These are phyloP conservation scores for Podaxis sp. DNA, from an alignment of 768 basidiomycete species.

Conservation along the genomic window DNA sequence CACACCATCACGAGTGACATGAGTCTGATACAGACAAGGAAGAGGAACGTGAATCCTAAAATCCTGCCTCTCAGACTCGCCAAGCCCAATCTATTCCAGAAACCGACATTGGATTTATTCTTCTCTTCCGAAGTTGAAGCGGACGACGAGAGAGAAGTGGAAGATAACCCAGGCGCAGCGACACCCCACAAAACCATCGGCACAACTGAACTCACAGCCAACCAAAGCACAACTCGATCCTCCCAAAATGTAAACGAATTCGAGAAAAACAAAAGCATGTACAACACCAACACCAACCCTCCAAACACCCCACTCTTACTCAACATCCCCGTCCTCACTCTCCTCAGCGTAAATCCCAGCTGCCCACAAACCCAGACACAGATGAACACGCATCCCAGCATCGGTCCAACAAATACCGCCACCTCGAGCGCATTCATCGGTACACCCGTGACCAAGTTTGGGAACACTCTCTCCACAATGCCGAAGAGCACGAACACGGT, in stretches of 20 bases:
- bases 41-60: slow-evolving; percentile 68
- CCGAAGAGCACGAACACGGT: background rate
- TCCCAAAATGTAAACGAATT: slow-evolving; percentile 99
- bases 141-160: background rate
- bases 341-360: background rate
- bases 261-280: slow-evolving; percentile 77
- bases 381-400: slow-evolving; percentile 3
- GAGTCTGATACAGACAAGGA: slow-evolving; percentile 66
- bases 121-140: background rate
- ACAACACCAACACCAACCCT: slow-evolving; percentile 53
- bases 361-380: background rate
- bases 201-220: slow-evolving; percentile 64
- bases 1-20: slow-evolving; percentile 85
- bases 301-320: slow-evolving; percentile 50
- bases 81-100: slow-evolving; percentile 34
- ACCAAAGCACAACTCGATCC: slow-evolving; percentile 77
- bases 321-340: background rate
- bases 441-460: background rate
- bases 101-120: background rate
- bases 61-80: slow-evolving; percentile 68
- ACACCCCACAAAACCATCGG: slow-evolving; percentile 56
- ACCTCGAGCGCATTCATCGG: background rate
- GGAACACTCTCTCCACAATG: background rate
- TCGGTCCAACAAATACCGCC: background rate
- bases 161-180: slow-evolving; percentile 43